phyloP scores from a whole-genome alignment of 2,329 filamentous ascomycete genomes.

The Fusarium sp. region DNA sequence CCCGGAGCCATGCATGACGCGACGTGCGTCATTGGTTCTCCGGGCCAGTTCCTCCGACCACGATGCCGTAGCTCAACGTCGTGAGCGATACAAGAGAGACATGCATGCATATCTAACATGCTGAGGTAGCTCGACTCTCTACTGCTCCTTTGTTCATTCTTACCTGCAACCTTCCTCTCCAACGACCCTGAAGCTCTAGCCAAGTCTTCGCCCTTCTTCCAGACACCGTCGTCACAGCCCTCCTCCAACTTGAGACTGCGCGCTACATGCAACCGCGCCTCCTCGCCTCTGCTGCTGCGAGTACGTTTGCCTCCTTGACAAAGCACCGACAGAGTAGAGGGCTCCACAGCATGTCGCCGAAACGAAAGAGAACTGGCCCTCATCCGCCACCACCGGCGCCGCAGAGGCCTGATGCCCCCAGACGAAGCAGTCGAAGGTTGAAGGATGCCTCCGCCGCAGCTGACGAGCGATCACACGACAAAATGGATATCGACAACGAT shows the following conservation, averaged over 20 bases:
- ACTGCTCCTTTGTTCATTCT: not conserved
- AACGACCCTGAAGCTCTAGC: not conserved
- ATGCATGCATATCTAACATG: conserved; percentile 5
- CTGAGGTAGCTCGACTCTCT: not conserved
- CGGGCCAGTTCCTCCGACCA: conserved; percentile 44
- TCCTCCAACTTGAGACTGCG: not conserved
- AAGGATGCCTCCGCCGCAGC: conserved; percentile 25
- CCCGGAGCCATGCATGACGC: conserved; percentile 47
- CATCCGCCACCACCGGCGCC: conserved; percentile 42
- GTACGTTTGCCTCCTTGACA: conserved; percentile 9
- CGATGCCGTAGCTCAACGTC: conserved; percentile 14
- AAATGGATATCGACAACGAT: conserved; percentile 18
- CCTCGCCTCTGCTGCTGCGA: conserved; percentile 24
- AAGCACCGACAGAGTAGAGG: conserved; percentile 18
- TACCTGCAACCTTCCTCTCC: not conserved
- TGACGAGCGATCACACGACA: conserved; percentile 1
- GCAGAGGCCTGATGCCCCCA: conserved; percentile 38
- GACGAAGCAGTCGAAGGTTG: conserved; percentile 48
- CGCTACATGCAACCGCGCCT: conserved; percentile 24
- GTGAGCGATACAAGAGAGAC: conserved; percentile 18
- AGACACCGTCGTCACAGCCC: not conserved
- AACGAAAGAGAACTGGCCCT: conserved; percentile 55
- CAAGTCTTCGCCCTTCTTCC: not conserved
- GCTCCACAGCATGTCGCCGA: conserved; percentile 54
- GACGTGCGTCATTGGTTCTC: conserved; percentile 43